Evolutionary conservation across 805 yeast genomes (phyloP).

Genomic region (Starmerella bombi): DNA sequence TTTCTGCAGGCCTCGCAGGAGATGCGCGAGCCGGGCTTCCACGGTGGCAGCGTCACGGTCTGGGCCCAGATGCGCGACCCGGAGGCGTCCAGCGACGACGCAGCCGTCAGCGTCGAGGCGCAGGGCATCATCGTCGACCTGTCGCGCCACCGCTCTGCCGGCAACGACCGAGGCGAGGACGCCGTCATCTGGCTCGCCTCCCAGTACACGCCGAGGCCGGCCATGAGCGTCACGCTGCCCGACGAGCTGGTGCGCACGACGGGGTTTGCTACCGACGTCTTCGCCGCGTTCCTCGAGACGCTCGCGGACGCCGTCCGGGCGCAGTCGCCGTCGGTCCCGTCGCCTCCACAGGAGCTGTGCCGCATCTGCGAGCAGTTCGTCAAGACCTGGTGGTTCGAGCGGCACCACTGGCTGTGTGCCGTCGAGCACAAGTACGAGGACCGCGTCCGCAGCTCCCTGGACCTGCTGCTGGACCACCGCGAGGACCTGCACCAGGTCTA

Average conservation of each 20-base stretch:
- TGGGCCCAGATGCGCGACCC: constrained; percentile 13
- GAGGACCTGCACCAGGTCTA: constrained; percentile 30
- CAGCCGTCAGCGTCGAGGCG: constrained; percentile 42
- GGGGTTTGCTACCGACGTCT: constrained; percentile 81
- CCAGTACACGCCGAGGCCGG: constrained; percentile 53
- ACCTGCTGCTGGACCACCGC: constrained; percentile 58
- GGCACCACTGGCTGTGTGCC: constrained; percentile 76
- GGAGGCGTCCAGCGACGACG: constrained; percentile 1
- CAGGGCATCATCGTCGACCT: constrained; percentile 73
- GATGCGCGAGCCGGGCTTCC: constrained; percentile 20
- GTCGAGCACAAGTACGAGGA: constrained; percentile 75
- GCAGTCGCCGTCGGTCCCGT: constrained; percentile 45
- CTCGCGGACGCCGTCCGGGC: constrained; percentile 52
- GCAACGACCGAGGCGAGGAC: constrained; percentile 25
- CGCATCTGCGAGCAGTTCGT: constrained; percentile 80
- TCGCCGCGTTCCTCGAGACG: constrained; percentile 56
- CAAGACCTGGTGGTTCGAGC: constrained; percentile 95
- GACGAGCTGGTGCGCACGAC: constrained; percentile 46
- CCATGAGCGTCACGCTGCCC: constrained; percentile 45
- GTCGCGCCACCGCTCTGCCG: constrained; percentile 32
- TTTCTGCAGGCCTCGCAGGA: constrained; percentile 27
- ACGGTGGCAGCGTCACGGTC: constrained; percentile 17
- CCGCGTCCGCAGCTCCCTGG: constrained; percentile 62
- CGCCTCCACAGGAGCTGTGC: constrained; percentile 74
- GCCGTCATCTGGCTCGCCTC: constrained; percentile 66